These are phyloP conservation scores for Torrubiella hemipterigena DNA, from an alignment of 2,329 filamentous ascomycete genomes.

Conservation along the genomic window DNA sequence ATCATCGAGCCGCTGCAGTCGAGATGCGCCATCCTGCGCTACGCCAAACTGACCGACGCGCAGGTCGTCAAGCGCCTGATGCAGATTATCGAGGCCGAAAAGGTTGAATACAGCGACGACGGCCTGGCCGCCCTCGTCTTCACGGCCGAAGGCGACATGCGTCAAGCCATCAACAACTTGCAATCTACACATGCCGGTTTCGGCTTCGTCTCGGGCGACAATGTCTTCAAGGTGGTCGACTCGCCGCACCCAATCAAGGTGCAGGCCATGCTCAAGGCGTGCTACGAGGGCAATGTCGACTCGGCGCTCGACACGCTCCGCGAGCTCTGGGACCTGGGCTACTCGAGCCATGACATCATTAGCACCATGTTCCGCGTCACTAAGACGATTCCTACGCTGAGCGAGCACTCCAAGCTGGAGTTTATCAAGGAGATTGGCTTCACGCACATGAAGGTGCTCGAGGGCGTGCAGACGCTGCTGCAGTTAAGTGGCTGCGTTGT, in stretches of 20 bases:
- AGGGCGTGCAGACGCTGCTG: slow-evolving; percentile 88
- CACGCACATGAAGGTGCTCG: slow-evolving; percentile 98
- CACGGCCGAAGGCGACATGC: slow-evolving; percentile 95
- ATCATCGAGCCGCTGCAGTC: slow-evolving; percentile 99
- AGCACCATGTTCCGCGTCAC: slow-evolving; percentile 99
- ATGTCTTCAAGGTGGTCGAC: slow-evolving; percentile 96
- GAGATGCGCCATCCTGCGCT: slow-evolving; percentile 88
- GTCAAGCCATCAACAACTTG: slow-evolving; percentile 96
- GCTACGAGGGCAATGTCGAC: slow-evolving; percentile 85
- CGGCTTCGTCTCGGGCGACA: slow-evolving; percentile 93
- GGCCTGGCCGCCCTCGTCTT: slow-evolving; percentile 94
- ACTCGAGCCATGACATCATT: slow-evolving; percentile 98
- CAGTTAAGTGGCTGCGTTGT: slow-evolving; percentile 90
- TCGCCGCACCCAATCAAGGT: slow-evolving; percentile 96
- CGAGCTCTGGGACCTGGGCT: slow-evolving; percentile 88
- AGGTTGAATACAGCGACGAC: slow-evolving; percentile 83
- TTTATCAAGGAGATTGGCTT: slow-evolving; percentile 99
- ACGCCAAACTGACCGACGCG: slow-evolving; percentile 80
- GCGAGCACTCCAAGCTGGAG: slow-evolving; percentile 90
- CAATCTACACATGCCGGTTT: slow-evolving; percentile 91
- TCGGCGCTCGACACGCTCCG: slow-evolving; percentile 74
- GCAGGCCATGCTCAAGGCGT: slow-evolving; percentile 96
- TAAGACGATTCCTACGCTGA: slow-evolving; percentile 84
- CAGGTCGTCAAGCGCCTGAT: slow-evolving; percentile 84
- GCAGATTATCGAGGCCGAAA: slow-evolving; percentile 88